A percentile compares a stretch with the other conserved stretches of the same genome.
These are phyloP conservation scores for Polyrhizophydium stewartii DNA, from an alignment of 371 early-diverging fungal genomes.

Conservation along the genomic window DNA sequence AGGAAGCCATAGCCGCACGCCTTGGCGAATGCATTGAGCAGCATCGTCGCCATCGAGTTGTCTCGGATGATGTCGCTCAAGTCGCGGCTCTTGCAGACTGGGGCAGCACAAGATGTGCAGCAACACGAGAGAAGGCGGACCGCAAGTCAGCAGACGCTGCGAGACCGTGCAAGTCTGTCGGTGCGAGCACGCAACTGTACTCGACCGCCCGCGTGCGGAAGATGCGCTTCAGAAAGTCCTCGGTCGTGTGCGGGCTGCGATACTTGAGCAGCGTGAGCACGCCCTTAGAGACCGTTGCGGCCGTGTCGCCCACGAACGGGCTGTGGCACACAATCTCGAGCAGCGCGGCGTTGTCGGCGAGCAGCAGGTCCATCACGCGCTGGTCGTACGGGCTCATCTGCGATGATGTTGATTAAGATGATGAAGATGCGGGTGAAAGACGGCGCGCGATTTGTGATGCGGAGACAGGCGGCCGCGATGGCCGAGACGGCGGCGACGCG, in stretches of 20 bases:
- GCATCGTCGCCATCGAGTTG: conserved; percentile 41
- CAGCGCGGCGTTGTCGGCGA: conserved; percentile 29
- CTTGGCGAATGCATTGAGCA: conserved; percentile 39
- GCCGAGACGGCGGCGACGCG: background rate
- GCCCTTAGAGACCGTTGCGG: conserved; percentile 33
- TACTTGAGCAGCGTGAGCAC: conserved; percentile 25
- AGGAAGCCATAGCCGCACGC: conserved; percentile 33
- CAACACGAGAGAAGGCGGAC: background rate
- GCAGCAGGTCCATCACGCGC: conserved; percentile 20
- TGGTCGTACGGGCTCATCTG: conserved; percentile 1
- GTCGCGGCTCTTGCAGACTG: conserved; percentile 31
- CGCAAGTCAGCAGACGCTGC: background rate
- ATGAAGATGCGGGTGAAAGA: no score
- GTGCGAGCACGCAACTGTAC: conserved; percentile 4
- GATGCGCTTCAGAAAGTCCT: conserved; percentile 33
- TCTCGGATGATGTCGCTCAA: conserved; percentile 43
- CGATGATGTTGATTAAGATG: conserved; percentile 5
- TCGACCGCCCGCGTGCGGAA: conserved; percentile 16
- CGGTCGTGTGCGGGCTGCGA: conserved; percentile 16
- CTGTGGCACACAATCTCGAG: conserved; percentile 35
- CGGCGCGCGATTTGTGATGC: no score
- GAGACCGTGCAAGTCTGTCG: background rate
- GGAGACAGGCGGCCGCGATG: background rate
- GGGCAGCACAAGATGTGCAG: background rate
- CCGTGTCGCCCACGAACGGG: conserved; percentile 42